These are phyloP conservation scores for Meyerozyma sp. DNA, from an alignment of 1,139 yeast species.

Conservation along the genomic window DNA sequence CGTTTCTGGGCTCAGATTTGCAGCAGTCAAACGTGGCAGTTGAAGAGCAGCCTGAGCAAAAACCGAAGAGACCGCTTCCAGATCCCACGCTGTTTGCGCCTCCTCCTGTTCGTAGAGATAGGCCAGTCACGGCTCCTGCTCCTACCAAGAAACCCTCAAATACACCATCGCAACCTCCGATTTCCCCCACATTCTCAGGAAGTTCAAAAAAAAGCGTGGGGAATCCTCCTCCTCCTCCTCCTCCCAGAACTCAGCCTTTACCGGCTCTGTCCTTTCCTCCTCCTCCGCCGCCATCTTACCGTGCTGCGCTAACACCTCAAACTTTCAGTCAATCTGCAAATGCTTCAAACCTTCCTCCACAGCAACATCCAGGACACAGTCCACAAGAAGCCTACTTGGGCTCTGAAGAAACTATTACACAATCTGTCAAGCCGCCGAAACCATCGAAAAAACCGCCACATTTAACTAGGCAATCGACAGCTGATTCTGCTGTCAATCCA, in stretches of 20 bases:
- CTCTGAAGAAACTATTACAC: not conserved
- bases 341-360: too few relatives aligned
- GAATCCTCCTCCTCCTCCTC: not conserved
- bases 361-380: too few relatives aligned
- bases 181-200: too few relatives aligned
- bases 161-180: too few relatives aligned
- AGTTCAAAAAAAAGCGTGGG: too few relatives aligned
- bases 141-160: not conserved
- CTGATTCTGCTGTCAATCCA: slow-evolving; percentile 6
- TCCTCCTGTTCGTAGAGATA: slow-evolving; percentile 32
- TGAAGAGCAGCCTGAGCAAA: slow-evolving; percentile 2
- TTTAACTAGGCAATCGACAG: slow-evolving; percentile 6
- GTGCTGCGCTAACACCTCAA: not conserved
- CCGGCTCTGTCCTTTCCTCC: not conserved
- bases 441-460: slow-evolving; percentile 5
- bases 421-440: slow-evolving; percentile 3
- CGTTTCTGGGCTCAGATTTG: not conserved
- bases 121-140: not conserved
- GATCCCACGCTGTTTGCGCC: slow-evolving; percentile 39
- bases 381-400: not conserved
- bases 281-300: slow-evolving; percentile 1
- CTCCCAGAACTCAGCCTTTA: not conserved
- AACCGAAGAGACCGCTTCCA: slow-evolving; percentile 23
- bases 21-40: not conserved
- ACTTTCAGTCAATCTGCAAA: not conserved